Evolutionary conservation across 306 rosid genomes (phyloP), one percentile per base, ranked within the genome.

Genomic region (Lablab purpureus): DNA sequence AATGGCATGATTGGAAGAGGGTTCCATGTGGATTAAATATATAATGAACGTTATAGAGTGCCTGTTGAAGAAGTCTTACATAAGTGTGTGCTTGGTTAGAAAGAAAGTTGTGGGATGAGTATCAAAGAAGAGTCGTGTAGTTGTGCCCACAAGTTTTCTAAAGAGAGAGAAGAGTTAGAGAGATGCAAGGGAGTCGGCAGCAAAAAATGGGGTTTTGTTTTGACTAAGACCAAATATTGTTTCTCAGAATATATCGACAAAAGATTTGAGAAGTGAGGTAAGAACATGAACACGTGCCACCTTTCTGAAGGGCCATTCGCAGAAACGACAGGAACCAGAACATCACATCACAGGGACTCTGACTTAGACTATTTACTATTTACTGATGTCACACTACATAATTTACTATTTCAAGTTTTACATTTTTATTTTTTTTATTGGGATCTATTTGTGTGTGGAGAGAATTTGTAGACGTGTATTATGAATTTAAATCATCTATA

Each of bases 121-220:
- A 68, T 79, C 81, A 67, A 67, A 59, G 69, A 73, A 77, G 83
- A 73, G 68, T 72, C 69, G 14, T 37, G 23, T 3, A 65, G 67
- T 36, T 76, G 32, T 52, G 80, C 71, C 77, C 84, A 62, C 78
- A 49, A 51, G 28, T 58, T 82, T 56, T 60, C 37, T 14, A 32
- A 70, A 34, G 51, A 82, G 76, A 78, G 81, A 70, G 64, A 71
- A 21, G 55, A 43, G 76, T 40, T 45, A 11, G 71, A 65, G 76
- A 78, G 85, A 73, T 59, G 90, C 92, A 83, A 83, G 67, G 84
- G 86, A 90, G 87, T 83, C 92, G 88, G 90, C 92, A 81, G 72
- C 60, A 83, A 88, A 85, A 85, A 72, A 68, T 68, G 87, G 87
- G 87, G 45, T 40, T 40, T 40, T 40, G 45, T 74, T 88, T 85